A percentile compares a stretch with the other conserved stretches of the same genome.
Conservation (phyloP, 768 basidiomycete genomes). For the Terana coerulea region DNA sequence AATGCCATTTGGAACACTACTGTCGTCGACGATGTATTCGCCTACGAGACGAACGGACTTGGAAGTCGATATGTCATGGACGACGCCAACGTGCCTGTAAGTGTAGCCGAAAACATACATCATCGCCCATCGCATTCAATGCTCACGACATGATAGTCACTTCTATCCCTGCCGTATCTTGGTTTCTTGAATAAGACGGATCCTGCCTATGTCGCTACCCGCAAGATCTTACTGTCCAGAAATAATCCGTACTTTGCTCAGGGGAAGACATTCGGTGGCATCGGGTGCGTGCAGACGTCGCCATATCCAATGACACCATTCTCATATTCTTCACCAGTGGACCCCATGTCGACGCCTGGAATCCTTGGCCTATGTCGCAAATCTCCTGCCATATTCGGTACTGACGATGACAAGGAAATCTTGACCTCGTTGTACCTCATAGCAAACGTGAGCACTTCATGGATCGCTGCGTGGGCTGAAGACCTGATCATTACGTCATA, state of each 20-base stretch:
- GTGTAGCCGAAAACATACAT: slow-evolving; percentile 17
- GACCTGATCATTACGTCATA: slow-evolving; percentile 2
- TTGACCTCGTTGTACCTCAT: slow-evolving; percentile 56
- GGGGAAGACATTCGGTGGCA: slow-evolving; percentile 61
- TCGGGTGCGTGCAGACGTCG: slow-evolving; percentile 46
- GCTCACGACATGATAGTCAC: slow-evolving; percentile 41
- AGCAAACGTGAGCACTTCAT: slow-evolving; percentile 58
- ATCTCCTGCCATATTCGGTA: slow-evolving; percentile 71
- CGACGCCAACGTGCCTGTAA: slow-evolving; percentile 79
- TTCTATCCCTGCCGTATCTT: slow-evolving; percentile 76
- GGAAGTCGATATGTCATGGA: slow-evolving; percentile 79
- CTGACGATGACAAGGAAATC: slow-evolving; percentile 70
- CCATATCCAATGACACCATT: background rate
- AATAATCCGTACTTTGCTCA: slow-evolving; percentile 68
- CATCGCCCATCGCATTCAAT: background rate
- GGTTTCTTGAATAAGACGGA: slow-evolving; percentile 65
- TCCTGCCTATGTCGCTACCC: slow-evolving; percentile 60
- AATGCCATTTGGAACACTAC: slow-evolving; percentile 62
- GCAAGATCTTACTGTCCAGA: slow-evolving; percentile 54
- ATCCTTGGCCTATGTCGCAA: slow-evolving; percentile 85
- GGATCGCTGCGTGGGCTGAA: background rate
- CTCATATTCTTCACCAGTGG: slow-evolving; percentile 41
- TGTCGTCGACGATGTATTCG: slow-evolving; percentile 63
- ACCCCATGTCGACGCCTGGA: slow-evolving; percentile 68
- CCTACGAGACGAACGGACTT: slow-evolving; percentile 75